These are phyloP conservation scores for Zygoascus hellenicus DNA, from an alignment of 1,139 yeast species.

Conservation along the genomic window DNA sequence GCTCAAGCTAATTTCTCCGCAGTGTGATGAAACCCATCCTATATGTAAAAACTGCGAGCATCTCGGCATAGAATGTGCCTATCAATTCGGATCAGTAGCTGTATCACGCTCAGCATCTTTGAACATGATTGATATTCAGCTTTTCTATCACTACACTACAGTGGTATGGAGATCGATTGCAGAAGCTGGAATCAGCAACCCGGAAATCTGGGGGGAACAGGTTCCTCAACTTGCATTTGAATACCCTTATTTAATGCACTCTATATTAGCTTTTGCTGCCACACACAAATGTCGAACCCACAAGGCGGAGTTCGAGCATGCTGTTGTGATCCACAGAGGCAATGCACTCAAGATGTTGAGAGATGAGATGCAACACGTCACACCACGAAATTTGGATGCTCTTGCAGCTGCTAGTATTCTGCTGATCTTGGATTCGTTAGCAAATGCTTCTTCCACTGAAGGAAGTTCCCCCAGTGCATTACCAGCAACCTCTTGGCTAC, in stretches of 20 bases:
- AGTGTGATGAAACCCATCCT: slow-evolving; percentile 83
- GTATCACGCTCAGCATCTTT: slow-evolving; percentile 34
- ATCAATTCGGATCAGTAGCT: slow-evolving; percentile 13
- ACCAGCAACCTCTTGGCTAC: slow-evolving; percentile 94
- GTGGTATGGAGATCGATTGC: slow-evolving; percentile 83
- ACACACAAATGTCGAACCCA: slow-evolving; percentile 71
- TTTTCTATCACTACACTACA: slow-evolving; percentile 84
- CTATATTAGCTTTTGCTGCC: slow-evolving; percentile 83
- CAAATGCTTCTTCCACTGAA: slow-evolving; percentile 68
- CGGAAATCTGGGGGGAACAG: slow-evolving; percentile 80
- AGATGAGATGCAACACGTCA: slow-evolving; percentile 79
- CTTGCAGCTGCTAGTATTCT: slow-evolving; percentile 87
- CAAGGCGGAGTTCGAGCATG: slow-evolving; percentile 59
- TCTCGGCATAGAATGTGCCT: slow-evolving; percentile 65
- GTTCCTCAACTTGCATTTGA: slow-evolving; percentile 85
- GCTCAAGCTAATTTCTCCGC: not conserved
- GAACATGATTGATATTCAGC: slow-evolving; percentile 69
- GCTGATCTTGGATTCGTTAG: slow-evolving; percentile 85
- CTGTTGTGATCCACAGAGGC: slow-evolving; percentile 81
- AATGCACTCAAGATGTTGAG: slow-evolving; percentile 76
- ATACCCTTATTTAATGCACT: slow-evolving; percentile 88
- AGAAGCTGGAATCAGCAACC: slow-evolving; percentile 83
- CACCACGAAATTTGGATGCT: slow-evolving; percentile 83
- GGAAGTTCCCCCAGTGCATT: slow-evolving; percentile 40
- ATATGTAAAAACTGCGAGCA: slow-evolving; percentile 70